Percentiles rank a stretch among this genome's conserved stretches.
Evolutionary conservation across 768 basidiomycete genomes (phyloP).

Genomic region (Phylloporus arenicola): DNA sequence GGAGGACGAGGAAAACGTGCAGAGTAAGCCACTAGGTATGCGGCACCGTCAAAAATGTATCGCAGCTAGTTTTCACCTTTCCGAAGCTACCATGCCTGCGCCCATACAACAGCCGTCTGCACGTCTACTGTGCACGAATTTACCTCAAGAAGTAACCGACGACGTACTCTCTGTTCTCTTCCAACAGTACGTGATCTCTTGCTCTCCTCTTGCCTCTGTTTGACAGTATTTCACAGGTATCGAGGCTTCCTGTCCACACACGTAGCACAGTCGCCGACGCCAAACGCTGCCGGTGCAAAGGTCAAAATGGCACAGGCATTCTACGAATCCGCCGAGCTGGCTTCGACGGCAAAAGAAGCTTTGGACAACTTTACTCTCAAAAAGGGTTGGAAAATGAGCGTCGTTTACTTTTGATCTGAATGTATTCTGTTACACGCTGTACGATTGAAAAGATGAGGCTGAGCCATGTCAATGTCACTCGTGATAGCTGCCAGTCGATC

Average conservation of each 20-base stretch:
- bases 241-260: slow-evolving; percentile 73
- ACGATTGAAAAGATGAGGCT: not conserved
- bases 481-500: not conserved
- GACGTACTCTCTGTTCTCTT: slow-evolving; percentile 83
- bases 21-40: slow-evolving; percentile 44
- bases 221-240: slow-evolving; percentile 48
- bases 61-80: slow-evolving; percentile 12
- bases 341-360: slow-evolving; percentile 72
- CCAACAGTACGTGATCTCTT: slow-evolving; percentile 67
- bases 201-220: not conserved
- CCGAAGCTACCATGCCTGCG: slow-evolving; percentile 38
- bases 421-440: slow-evolving; percentile 7
- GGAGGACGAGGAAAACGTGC: slow-evolving; percentile 68
- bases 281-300: slow-evolving; percentile 57
- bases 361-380: slow-evolving; percentile 84
- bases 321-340: slow-evolving; percentile 73
- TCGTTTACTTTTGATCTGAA: slow-evolving; percentile 50
- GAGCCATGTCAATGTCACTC: not conserved
- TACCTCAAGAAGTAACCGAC: slow-evolving; percentile 87
- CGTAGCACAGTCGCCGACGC: slow-evolving; percentile 63
- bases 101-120: slow-evolving; percentile 51
- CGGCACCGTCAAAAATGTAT: slow-evolving; percentile 16
- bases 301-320: slow-evolving; percentile 78
- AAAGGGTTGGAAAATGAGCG: slow-evolving; percentile 79
- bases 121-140: slow-evolving; percentile 72